Base-by-base conservation (phyloP, 1,139 yeast species). In the Saccharomyces hybrid region DNA sequence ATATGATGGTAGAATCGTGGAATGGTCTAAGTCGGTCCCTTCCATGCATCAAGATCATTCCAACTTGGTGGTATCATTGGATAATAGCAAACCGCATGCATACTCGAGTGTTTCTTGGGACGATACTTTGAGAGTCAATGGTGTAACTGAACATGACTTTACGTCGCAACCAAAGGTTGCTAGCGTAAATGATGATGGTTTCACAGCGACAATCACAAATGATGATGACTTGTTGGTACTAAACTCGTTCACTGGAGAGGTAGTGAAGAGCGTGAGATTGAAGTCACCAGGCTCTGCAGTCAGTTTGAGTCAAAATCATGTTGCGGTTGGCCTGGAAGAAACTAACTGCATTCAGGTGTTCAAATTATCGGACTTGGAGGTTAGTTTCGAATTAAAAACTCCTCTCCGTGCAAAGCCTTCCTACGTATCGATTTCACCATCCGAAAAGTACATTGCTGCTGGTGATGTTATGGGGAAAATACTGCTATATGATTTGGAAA, bases 381-480 rank as follows among this genome's bases (percentile, higher is more conserved):
- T 59, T 13, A 57, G 58, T 16, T 65, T 59, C 53, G 60, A 53
- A 20, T 54, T 67, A 31, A 48, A 60, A 7, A 59, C 64, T 3
- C 72, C 79, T n/a, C 73, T 81, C 57, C 77, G 89, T 54, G 79
- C 89, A 0, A 75, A 81, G 2, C 85, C 91, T 4, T 77, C 85
- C 2, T 74, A 76, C 55, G 73, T 88, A 51, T 75, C 85, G 42
- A 80, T 86, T 16, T 88, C 96, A 0, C 95, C 93, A 5, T 76
- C 84, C 61, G 86, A 83, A 13, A 72, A 76, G 56, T 79, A 75
- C 58, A 75, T 85, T 27, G 98, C 98, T 0, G 88, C 85, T 26
- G 97, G 97, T 51, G 98, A 91, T 65, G 76, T 80, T 3, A 75
- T 86, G 49, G 99, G 99, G 42, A 93, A 93, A 68, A 88, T 89